Conservation (phyloP, 1,284 basidiomycete genomes). For the Rhodofomes roseus region DNA sequence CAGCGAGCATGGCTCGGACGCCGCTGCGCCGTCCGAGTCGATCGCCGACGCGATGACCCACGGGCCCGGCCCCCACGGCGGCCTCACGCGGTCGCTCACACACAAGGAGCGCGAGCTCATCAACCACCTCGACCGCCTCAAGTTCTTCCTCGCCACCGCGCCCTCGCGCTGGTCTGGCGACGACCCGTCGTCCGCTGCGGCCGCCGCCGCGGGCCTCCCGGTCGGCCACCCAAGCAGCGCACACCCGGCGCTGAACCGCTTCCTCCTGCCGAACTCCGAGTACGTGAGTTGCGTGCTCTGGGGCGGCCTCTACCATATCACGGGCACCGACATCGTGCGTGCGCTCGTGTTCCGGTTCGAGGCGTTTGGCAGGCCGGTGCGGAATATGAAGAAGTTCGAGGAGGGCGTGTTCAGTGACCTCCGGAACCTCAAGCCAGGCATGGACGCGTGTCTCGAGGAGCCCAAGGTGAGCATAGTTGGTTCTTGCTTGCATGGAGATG, state of each 20-base stretch:
- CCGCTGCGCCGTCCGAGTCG: slow-evolving; percentile 11
- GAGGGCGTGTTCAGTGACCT: slow-evolving; percentile 92
- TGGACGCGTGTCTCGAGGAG: slow-evolving; percentile 87
- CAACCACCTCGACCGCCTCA: slow-evolving; percentile 72
- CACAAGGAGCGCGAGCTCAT: slow-evolving; percentile 64
- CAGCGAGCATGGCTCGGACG: slow-evolving; percentile 1
- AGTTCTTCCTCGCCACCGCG: slow-evolving; percentile 85
- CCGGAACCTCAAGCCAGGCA: slow-evolving; percentile 86
- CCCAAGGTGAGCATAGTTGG: slow-evolving; percentile 63
- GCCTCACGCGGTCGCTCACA: slow-evolving; percentile 53
- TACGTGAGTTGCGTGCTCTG: slow-evolving; percentile 88
- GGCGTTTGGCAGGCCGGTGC: slow-evolving; percentile 79
- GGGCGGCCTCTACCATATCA: slow-evolving; percentile 88
- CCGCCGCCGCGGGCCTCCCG: slow-evolving; percentile 19
- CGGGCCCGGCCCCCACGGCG: slow-evolving; percentile 30
- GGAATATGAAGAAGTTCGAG: slow-evolving; percentile 89
- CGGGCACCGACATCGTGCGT: slow-evolving; percentile 86
- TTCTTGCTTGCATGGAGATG: slow-evolving; percentile 5
- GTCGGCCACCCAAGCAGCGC: slow-evolving; percentile 35
- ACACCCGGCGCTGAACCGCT: slow-evolving; percentile 77
- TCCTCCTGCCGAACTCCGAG: slow-evolving; percentile 81
- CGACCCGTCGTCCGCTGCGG: neutral
- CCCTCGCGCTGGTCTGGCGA: slow-evolving; percentile 56
- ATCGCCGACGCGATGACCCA: slow-evolving; percentile 28
- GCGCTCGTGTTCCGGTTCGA: slow-evolving; percentile 88